A percentile compares a stretch with the other conserved stretches of the same genome.
phyloP scores from a whole-genome alignment of 768 basidiomycete genomes.

The Gloeopeniophorella convolvens region DNA sequence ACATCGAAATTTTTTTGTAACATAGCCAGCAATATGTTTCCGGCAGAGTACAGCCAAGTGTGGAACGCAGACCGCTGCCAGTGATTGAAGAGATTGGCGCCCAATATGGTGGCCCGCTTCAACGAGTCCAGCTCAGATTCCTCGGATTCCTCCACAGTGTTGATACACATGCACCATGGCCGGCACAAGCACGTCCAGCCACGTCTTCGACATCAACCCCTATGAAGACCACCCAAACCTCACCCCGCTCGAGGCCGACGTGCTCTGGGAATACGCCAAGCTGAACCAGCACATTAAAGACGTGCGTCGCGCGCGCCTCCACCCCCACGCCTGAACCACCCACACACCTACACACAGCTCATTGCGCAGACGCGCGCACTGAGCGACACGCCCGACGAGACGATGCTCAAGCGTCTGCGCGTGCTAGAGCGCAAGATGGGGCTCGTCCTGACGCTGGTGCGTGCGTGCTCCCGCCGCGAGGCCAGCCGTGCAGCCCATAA shows the following conservation, averaged over 20 bases:
- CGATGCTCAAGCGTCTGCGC: constrained; percentile 67
- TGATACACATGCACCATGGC: background rate
- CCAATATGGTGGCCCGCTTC: too few relatives aligned
- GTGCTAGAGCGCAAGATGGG: constrained; percentile 92
- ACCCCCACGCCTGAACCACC: background rate
- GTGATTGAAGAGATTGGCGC: too few relatives aligned
- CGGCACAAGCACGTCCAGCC: background rate
- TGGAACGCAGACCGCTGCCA: too few relatives aligned
- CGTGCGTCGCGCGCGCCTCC: constrained; percentile 36
- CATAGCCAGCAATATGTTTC: too few relatives aligned
- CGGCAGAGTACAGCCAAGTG: too few relatives aligned
- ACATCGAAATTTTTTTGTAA: too few relatives aligned
- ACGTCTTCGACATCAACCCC: constrained; percentile 57
- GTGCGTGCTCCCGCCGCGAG: constrained; percentile 24
- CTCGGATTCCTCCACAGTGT: too few relatives aligned
- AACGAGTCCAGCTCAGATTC: too few relatives aligned
- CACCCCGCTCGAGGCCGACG: constrained; percentile 62
- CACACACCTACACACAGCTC: constrained; percentile 36
- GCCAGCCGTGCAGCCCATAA: too few relatives aligned
- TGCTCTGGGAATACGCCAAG: constrained; percentile 92
- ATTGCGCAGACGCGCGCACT: constrained; percentile 61
- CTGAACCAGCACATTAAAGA: constrained; percentile 72
- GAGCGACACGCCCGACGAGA: constrained; percentile 70
- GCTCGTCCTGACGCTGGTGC: constrained; percentile 84
- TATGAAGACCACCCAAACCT: constrained; percentile 67